Conservation (phyloP, 805 yeast genomes). For the Yamadazyma kitorensis region DNA sequence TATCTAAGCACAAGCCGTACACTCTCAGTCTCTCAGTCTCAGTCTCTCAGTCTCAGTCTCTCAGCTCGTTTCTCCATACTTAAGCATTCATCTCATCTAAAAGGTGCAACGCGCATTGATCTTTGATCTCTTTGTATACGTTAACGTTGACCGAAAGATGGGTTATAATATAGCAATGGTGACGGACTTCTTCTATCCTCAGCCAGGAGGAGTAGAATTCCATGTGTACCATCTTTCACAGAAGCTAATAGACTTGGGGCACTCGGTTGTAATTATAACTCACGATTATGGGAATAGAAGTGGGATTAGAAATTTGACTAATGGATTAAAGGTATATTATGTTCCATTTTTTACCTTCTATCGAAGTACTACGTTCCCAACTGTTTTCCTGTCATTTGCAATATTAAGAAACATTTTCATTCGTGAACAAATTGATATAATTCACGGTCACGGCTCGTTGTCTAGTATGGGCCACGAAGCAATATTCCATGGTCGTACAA, state of each 20-base stretch:
- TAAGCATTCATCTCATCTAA: too few species aligned
- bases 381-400: slow-evolving; percentile 87
- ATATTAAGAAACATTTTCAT: slow-evolving; percentile 78
- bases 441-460: slow-evolving; percentile 94
- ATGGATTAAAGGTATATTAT: slow-evolving; percentile 91
- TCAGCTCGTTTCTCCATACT: too few species aligned
- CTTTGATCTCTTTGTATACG: too few species aligned
- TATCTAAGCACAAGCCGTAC: too few species aligned
- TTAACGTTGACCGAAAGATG: not conserved
- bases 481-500: slow-evolving; percentile 83
- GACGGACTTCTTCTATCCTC: slow-evolving; percentile 96
- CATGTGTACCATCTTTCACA: slow-evolving; percentile 92
- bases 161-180: slow-evolving; percentile 56
- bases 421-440: slow-evolving; percentile 81
- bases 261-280: slow-evolving; percentile 80
- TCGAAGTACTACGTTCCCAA: slow-evolving; percentile 82
- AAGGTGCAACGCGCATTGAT: too few species aligned
- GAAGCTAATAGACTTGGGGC: slow-evolving; percentile 75
- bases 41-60: too few species aligned
- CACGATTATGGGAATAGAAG: slow-evolving; percentile 82
- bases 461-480: slow-evolving; percentile 87
- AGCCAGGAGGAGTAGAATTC: slow-evolving; percentile 96
- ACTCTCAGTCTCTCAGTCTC: too few species aligned
- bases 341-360: slow-evolving; percentile 80
- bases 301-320: slow-evolving; percentile 80